Evolutionary conservation across 2,329 filamentous ascomycete species (phyloP), one percentile per base, ranked within the genome.

Genomic region (Botrytis pseudocinerea): DNA sequence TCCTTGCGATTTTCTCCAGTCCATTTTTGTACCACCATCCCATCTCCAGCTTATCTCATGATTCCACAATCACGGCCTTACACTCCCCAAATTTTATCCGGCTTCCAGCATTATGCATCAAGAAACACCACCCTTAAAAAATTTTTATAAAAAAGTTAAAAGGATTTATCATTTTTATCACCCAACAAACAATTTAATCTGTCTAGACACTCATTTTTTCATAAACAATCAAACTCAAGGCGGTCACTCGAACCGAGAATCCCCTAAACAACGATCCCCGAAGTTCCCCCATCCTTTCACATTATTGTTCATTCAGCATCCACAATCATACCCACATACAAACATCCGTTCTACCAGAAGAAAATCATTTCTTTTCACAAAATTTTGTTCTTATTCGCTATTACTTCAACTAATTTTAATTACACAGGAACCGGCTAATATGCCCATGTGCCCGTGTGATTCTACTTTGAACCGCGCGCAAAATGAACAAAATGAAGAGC

Each of bases 241-340:
- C 35, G 46, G 35, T 68, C 46, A n/a, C 25, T 38, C 46, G 64
- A 68, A 57, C 46, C 64, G 64, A 68, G 35, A 44, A 22, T 40
- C 46, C 64, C 64, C 64, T 68, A 22, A 68, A 28, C 1, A 51
- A 2, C 10, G 14, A 25, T 14, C 16, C 25, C 16, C 38, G 25
- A 28, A 40, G 22, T 40, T 54, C 12, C 22, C 18, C 44, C 48
- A 28, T 25, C 2, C 46, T 20, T 40, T 32, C 35, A 54, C 46
- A 28, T 42, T 14, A 1, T 57, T 28, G 46, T 68, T 57, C 14
- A 42, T 42, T 32, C 12, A 28, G 22, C 14, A 20, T 66, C 46
- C 48, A 10, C 9, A 18, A 25, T 16, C 4, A 2, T 35, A n/a
- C 9, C 10, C 6, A 18, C 12, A 48, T 16, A 16, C 28, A 48